These are phyloP conservation scores for Bjerkandera adusta DNA, from an alignment of 1,284 basidiomycete species.

Conservation along the genomic window DNA sequence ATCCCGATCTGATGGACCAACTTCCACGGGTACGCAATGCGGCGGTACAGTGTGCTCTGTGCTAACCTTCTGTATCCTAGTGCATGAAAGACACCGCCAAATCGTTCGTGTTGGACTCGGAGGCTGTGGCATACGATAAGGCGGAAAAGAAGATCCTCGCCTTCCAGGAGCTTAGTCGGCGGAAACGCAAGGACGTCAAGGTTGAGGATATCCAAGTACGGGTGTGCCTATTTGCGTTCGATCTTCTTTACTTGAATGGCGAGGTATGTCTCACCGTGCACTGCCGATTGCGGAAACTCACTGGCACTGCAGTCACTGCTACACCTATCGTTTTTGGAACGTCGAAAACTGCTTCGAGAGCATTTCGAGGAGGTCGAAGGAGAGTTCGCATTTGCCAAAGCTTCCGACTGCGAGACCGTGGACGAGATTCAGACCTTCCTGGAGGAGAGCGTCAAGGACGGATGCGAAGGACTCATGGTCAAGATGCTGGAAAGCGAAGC, in stretches of 20 bases:
- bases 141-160: conserved; percentile 84
- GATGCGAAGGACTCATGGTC: conserved; percentile 99
- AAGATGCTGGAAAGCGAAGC: conserved; percentile 94
- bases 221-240: conserved; percentile 95
- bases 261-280: conserved; percentile 52
- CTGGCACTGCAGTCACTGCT: conserved; percentile 54
- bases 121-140: conserved; percentile 95
- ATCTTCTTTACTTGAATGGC: conserved; percentile 93
- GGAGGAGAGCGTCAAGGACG: conserved; percentile 95
- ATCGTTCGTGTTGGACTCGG: conserved; percentile 94
- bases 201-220: conserved; percentile 94
- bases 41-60: background rate
- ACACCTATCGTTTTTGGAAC: conserved; percentile 65
- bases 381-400: conserved; percentile 93
- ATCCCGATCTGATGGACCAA: conserved; percentile 95
- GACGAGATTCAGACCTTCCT: conserved; percentile 96
- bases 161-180: conserved; percentile 94
- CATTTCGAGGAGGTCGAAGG: conserved; percentile 84
- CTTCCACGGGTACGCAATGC: conserved; percentile 70
- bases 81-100: conserved; percentile 80
- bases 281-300: background rate
- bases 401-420: conserved; percentile 84
- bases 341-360: conserved; percentile 74
- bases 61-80: conserved; percentile 40
- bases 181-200: conserved; percentile 97